Evolutionary conservation across 495 filamentous ascomycete species (phyloP), one percentile per base, ranked within the genome.

Genomic region (Aspergillus leporis): DNA sequence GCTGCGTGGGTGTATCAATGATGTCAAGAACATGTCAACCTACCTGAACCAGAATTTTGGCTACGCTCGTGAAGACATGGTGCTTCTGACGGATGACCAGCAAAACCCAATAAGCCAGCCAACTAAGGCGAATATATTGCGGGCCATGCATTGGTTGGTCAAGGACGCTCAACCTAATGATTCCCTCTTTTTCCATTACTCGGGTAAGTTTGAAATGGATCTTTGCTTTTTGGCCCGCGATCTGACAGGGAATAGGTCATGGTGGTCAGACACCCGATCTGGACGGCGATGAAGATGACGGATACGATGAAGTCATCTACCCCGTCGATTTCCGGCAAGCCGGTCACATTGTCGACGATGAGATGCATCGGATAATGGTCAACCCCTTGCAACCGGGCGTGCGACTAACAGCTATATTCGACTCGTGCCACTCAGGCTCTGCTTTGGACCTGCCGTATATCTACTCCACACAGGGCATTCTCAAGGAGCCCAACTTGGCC

Each of bases 361-460:
- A 98, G 76, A 96, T 98, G 92, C 94, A 98, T 70, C 83, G 89
- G 53, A 97, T 98, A 71, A 95, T 98, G 92, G 94, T 98, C 50
- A 78, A 77, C 46, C 85, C 91, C 9, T 79, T 98, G 14, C 82
- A 82, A 62, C 81, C 90, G 12, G 94, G 94, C 58, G 93, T 97
- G 22, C 87, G 94, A 34, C 79, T 98, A 52, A 98, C 94, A 1
- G 94, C 94, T 45, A 98, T 98, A 72, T 98, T 98, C 78, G 94
- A 98, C 76, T 97, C 93, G n/a, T 98, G 94, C 78, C 94, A 98
- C 74, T 97, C 93, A 4, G 94, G 94, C 62, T 96, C 94, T 8
- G 94, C 93, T 7, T 83, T 98, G 66, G 94, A 98, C 69, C 83
- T 98, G 28, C 94, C 94, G 32, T 98, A 97, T 78, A 89, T 98